phyloP scores from a whole-genome alignment of 1,139 yeast species.

The Debaryomycetaceae sp. region DNA sequence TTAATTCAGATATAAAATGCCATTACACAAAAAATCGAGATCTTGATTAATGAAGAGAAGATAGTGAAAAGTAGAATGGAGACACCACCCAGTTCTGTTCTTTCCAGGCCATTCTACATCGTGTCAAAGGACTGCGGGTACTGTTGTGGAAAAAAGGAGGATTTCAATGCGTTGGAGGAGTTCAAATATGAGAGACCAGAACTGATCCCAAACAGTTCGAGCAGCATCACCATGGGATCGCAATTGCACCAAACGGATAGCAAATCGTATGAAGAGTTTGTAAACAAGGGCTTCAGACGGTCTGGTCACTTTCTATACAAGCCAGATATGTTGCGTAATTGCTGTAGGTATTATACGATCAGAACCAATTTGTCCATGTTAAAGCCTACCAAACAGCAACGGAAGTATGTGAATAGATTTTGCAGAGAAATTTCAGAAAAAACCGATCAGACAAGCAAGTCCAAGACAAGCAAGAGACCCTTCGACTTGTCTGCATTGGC shows the following conservation, averaged over 20 bases:
- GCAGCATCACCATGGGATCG: constrained; percentile 47
- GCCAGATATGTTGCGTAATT: constrained; percentile 65
- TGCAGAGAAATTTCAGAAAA: constrained; percentile 34
- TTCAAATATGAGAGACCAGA: constrained; percentile 11
- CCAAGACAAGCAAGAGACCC: constrained; percentile 6
- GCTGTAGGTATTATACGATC: constrained; percentile 84
- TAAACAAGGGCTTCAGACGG: constrained; percentile 75
- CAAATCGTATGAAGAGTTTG: constrained; percentile 55
- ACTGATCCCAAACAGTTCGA: constrained; percentile 10
- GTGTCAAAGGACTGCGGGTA: constrained; percentile 54
- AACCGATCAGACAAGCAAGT: neutral
- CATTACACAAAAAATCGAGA: neutral
- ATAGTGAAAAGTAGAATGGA: neutral
- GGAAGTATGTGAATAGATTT: constrained; percentile 64
- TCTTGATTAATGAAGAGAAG: neutral
- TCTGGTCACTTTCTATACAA: constrained; percentile 75
- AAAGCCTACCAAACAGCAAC: constrained; percentile 59
- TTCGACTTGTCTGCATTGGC: constrained; percentile 18
- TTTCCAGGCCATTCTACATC: constrained; percentile 19
- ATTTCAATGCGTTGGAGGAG: constrained; percentile 32
- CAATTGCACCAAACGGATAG: constrained; percentile 46
- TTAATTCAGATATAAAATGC: neutral
- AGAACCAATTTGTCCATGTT: constrained; percentile 52
- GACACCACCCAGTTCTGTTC: neutral
- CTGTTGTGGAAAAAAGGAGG: constrained; percentile 50